These are phyloP conservation scores for Quercus parvula DNA, from an alignment of 306 rosid genomes.

Conservation along the genomic window DNA sequence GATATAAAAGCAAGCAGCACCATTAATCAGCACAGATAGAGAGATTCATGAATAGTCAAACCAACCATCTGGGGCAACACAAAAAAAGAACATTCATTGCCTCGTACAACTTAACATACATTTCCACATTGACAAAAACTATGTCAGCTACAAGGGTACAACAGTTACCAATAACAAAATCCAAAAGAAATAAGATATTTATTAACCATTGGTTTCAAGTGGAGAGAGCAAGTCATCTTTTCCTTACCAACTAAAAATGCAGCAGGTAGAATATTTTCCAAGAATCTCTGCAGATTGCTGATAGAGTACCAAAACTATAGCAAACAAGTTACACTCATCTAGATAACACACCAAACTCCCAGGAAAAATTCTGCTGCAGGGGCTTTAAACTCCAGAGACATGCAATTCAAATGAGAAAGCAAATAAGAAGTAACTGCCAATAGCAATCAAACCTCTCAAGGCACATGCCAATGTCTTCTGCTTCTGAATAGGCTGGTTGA, in stretches of 20 bases:
- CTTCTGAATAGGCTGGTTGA: constrained; percentile 53
- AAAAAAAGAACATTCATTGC: constrained; percentile 41
- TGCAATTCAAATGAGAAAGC: constrained; percentile 50
- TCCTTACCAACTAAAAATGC: constrained; percentile 98
- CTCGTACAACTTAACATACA: constrained; percentile 48
- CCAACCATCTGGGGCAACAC: constrained; percentile 69
- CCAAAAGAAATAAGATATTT: constrained; percentile 30
- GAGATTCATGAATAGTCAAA: constrained; percentile 42
- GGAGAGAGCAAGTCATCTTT: constrained; percentile 44
- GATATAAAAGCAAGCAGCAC: constrained; percentile 7
- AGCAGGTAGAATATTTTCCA: constrained; percentile 97
- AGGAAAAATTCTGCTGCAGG: constrained; percentile 68
- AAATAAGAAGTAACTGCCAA: constrained; percentile 46
- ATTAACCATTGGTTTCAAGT: constrained; percentile 46
- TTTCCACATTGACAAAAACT: constrained; percentile 50
- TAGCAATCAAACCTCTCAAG: constrained; percentile 67
- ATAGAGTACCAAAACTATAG: constrained; percentile 80
- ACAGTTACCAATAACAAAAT: constrained; percentile 22
- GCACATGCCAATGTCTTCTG: constrained; percentile 60
- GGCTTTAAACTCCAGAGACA: constrained; percentile 68
- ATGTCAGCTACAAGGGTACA: constrained; percentile 41
- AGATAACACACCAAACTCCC: constrained; percentile 76
- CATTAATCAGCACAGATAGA: constrained; percentile 27
- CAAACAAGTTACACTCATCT: constrained; percentile 61
- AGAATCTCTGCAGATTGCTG: constrained; percentile 90